A percentile compares a stretch with the other conserved stretches of the same genome.
Evolutionary conservation across 768 basidiomycete species (phyloP).

Genomic region (Auriscalpium orientale): DNA sequence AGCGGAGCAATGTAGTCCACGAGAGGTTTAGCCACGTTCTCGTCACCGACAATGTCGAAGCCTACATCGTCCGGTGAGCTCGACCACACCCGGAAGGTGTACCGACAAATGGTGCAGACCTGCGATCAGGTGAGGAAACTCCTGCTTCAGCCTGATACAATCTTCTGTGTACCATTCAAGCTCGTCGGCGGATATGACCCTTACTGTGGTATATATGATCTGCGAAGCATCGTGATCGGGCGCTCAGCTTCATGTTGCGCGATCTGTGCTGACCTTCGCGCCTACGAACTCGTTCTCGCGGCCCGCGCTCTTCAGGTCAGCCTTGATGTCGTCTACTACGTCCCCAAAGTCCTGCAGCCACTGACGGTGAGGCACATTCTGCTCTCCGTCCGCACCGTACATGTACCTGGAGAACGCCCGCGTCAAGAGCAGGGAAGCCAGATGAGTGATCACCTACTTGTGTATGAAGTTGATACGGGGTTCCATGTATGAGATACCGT

Average conservation of each 20-base stretch:
- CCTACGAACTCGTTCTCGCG: constrained; percentile 58
- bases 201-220: constrained; percentile 67
- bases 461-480: constrained; percentile 55
- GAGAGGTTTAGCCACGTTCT: constrained; percentile 53
- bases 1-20: constrained; percentile 57
- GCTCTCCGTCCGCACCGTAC: constrained; percentile 46
- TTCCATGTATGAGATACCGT: constrained; percentile 69
- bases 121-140: constrained; percentile 65
- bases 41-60: constrained; percentile 77
- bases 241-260: background rate
- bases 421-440: background rate
- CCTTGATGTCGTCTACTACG: constrained; percentile 46
- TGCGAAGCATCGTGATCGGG: constrained; percentile 19
- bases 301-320: constrained; percentile 41
- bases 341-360: constrained; percentile 49
- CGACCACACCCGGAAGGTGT: too few species aligned
- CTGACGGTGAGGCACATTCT: constrained; percentile 50
- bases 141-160: constrained; percentile 63
- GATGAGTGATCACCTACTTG: constrained; percentile 31
- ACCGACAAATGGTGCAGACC: constrained; percentile 29
- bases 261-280: constrained; percentile 39
- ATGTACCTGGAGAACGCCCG: constrained; percentile 36
- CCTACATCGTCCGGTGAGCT: constrained; percentile 29
- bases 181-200: constrained; percentile 45
- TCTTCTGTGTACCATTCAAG: constrained; percentile 66